Evolutionary conservation across 768 basidiomycete genomes (phyloP), one percentile per base, ranked within the genome.

Genomic region (Phaffia australis): DNA sequence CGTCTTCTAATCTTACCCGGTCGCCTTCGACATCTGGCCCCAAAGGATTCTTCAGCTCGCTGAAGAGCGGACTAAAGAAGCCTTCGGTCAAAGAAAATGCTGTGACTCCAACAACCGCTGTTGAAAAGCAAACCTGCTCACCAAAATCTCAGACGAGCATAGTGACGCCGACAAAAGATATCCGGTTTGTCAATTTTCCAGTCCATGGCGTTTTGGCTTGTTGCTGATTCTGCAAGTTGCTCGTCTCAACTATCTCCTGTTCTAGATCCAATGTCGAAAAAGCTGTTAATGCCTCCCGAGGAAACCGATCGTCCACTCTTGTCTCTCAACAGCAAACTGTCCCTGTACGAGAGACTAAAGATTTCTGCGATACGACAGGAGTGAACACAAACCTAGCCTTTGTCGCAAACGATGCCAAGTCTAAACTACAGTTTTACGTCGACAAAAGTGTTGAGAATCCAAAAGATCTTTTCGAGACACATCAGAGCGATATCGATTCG

Each of bases 401-500:
- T 60, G 56, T 70, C 9, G 68, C 64, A n/a, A 63, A 68, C 21
- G 66, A 46, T 21, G 4, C 61, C 9, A 60, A 54, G 48, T 66
- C 49, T 32, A 46, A 67, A 51, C 62, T 62, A 15, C 67, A 67
- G 52, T 52, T 66, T 61, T 70, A 59, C 49, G 56, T 59, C 51
- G 60, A 86, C 73, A 77, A 77, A 48, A 56, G 60, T 48, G 58
- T 67, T 5, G 21, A 46, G 21, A 2, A 72, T 63, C 56, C 67
- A 70, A 30, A 32, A 48, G 56, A 46, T 6, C 60, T 67, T 49
- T 46, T 67, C 25, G 30, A 1, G 1, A 49, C 35, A 6, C 69
- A 71, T 30, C 71, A 69, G 51, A 69, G 83, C 42, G 74, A 80
- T 0, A 77, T 89, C 23, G 82, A 82, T 29, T 83, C 89, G 23